Base-by-base conservation (phyloP, 257 asterid genomes). In the Fraxinus cuspidata region DNA sequence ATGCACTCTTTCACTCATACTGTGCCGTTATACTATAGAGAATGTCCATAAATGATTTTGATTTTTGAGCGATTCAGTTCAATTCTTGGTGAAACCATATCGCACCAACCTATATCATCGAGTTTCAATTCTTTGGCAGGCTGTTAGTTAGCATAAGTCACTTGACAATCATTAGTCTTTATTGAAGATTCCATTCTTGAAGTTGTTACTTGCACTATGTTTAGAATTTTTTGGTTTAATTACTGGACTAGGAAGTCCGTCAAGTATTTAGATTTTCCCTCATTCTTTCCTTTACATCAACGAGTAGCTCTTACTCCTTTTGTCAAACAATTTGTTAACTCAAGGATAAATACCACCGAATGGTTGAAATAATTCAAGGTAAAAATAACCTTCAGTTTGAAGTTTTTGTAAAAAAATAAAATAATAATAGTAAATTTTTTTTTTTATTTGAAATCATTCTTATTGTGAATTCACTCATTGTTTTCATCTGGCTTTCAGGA, bases 401-500 rank as follows among this genome's bases (percentile, higher is more conserved):
- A 44, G 19, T 44, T 44, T 13, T 44, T 13, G 19, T 4, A 44
- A 44, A 40, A 1, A 11, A 40, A 40, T 7, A 27, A 56, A 7
- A 6, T 0, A 37, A 40, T 40, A 10, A 40, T n/a, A n/a, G n/a
- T n/a, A n/a, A n/a, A n/a, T n/a, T n/a, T n/a, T n/a, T n/a, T n/a
- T n/a, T n/a, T n/a, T n/a, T 44, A 44, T 13, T 12, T 44, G 19
- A 13, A 44, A 44, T 13, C 53, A 16, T 31, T 38, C 74, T n/a
- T 68, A 67, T 25, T 21, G 67, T 35, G 37, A 79, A 74, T 38
- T 74, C 2, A 40, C 74, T 53, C 76, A 11, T 71, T 79, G 67
- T 31, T 35, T 79, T 6, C 28, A 60, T 76, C 67, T 80, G 81
- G 74, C n/a, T 64, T 64, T 31, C 32, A 64, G 70, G 70, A 64